A percentile compares a stretch with the other conserved stretches of the same genome.
These are phyloP conservation scores for Colletotrichum chlorophyti DNA, from an alignment of 2,329 filamentous ascomycete species.

Conservation along the genomic window DNA sequence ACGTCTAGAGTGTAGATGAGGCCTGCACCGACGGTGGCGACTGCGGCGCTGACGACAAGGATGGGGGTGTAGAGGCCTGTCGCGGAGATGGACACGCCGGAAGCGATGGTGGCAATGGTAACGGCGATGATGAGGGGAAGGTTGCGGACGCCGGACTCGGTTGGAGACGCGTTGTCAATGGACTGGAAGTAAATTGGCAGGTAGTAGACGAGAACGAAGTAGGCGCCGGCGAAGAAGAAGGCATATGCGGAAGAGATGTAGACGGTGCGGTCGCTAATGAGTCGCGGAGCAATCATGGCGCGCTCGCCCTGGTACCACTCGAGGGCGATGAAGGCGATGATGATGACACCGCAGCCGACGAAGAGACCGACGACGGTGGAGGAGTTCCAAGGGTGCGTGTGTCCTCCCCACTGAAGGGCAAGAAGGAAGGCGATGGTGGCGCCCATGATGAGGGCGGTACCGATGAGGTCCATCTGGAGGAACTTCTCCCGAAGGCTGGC, in stretches of 20 bases:
- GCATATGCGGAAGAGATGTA: constrained; percentile 44
- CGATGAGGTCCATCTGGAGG: constrained; percentile 55
- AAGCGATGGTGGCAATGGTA: constrained; percentile 47
- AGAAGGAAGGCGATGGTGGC: constrained; percentile 51
- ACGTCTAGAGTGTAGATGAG: constrained; percentile 49
- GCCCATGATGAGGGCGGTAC: constrained; percentile 52
- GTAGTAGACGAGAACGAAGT: constrained; percentile 54
- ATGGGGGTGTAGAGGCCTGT: constrained; percentile 51
- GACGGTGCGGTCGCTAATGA: constrained; percentile 47
- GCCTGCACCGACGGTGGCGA: constrained; percentile 51
- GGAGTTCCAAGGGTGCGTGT: constrained; percentile 49
- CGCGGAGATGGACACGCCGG: constrained; percentile 45
- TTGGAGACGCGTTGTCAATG: constrained; percentile 48
- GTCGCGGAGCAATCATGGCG: constrained; percentile 48
- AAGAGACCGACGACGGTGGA: constrained; percentile 50
- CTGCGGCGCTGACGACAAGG: constrained; percentile 50
- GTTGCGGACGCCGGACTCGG: constrained; percentile 50
- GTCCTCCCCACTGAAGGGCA: constrained; percentile 56
- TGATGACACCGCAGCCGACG: constrained; percentile 45
- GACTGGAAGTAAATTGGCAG: constrained; percentile 55
- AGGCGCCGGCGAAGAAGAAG: constrained; percentile 51
- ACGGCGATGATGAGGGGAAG: constrained; percentile 53
- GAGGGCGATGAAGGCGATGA: constrained; percentile 41
- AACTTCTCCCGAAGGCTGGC: constrained; percentile 50
- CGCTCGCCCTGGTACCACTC: constrained; percentile 53